Percentiles rank a stretch among this genome's conserved stretches.
phyloP scores from a whole-genome alignment of 75 land plant species.

The Pinus tabuliformis region DNA sequence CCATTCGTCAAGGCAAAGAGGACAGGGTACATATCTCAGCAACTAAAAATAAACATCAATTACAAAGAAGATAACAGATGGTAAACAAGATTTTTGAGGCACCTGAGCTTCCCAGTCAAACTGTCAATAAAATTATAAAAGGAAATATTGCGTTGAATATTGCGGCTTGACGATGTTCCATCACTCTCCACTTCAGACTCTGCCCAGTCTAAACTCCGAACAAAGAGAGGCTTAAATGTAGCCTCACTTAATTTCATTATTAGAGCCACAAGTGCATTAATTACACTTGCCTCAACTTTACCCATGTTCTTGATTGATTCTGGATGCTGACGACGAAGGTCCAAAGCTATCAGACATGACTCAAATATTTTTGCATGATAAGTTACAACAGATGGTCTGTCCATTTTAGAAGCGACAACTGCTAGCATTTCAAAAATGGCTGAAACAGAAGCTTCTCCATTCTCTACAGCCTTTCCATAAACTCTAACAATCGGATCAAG shows the following conservation, averaged over 20 bases:
- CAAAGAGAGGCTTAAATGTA: slow-evolving; percentile 88
- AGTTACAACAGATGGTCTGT: slow-evolving; percentile 58
- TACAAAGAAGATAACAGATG: neutral
- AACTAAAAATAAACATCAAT: neutral
- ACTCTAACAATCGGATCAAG: slow-evolving; percentile 60
- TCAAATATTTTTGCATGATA: slow-evolving; percentile 64
- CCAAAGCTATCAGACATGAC: slow-evolving; percentile 65
- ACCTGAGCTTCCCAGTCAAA: slow-evolving; percentile 81
- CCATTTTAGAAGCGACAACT: slow-evolving; percentile 49
- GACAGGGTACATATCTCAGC: neutral
- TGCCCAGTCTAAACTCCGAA: slow-evolving; percentile 76
- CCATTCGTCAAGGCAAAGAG: neutral
- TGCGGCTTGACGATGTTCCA: slow-evolving; percentile 11
- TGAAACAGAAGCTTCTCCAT: slow-evolving; percentile 51
- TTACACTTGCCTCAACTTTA: slow-evolving; percentile 58
- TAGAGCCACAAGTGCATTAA: slow-evolving; percentile 47
- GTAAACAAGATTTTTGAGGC: slow-evolving; percentile 2
- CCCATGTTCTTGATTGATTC: slow-evolving; percentile 37
- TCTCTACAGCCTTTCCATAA: slow-evolving; percentile 50
- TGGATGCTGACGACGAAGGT: slow-evolving; percentile 68
- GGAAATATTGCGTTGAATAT: slow-evolving; percentile 57
- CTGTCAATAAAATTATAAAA: slow-evolving; percentile 81
- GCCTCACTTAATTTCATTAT: slow-evolving; percentile 78
- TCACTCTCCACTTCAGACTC: slow-evolving; percentile 35
- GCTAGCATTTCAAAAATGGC: slow-evolving; percentile 64